Base-by-base conservation (phyloP, 2,329 filamentous ascomycete species). In the Pseudocercospora vitis region DNA sequence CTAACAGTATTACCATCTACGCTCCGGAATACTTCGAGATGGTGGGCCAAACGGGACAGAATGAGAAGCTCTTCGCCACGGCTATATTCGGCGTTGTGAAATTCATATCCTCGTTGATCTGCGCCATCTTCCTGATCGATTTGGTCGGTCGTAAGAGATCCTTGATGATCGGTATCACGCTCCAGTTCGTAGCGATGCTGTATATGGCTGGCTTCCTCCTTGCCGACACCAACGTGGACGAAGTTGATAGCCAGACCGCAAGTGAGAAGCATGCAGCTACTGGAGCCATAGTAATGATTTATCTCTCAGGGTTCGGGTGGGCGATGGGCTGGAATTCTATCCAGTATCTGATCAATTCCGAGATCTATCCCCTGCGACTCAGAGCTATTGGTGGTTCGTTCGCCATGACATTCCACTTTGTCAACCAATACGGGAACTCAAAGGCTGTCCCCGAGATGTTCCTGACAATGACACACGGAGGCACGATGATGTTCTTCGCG, bases 11-110 rank as follows among this genome's bases (percentile, higher is more conserved):
- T 70, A 91, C 88, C 0, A 79, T 91, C 12, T 91, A 91, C 65
- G 87, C 88, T 0, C 81, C 85, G 0, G 81, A 89, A 56, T 81
- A 91, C 48, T 91, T 92, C 70, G 77, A 76, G 7, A 78, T 91
- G 53, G 79, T 91, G 32, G 88, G 88, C 3, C 82, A 87, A 42
- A 81, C 78, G 0, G 87, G 87, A 6, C 78, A 79, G 39, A 79
- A 84, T 39, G 85, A 89, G 69, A 83, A 83, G 50, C 80, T 91
- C 0, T 82, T 91, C 31, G 81, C 88, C 11, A 91, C 86, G 0
- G 87, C 82, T 3, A 82, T 92, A 47, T 90, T 91, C 50, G 88
- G 88, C 37, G 80, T 90, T 48, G 77, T 90, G 62, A 91, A 91
- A 66, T 81, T 91, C 50, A 68, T 81, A 5, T 79, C 85, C 0